Base-by-base conservation (phyloP, 305 asterid species). In the Plantago coronopus region DNA sequence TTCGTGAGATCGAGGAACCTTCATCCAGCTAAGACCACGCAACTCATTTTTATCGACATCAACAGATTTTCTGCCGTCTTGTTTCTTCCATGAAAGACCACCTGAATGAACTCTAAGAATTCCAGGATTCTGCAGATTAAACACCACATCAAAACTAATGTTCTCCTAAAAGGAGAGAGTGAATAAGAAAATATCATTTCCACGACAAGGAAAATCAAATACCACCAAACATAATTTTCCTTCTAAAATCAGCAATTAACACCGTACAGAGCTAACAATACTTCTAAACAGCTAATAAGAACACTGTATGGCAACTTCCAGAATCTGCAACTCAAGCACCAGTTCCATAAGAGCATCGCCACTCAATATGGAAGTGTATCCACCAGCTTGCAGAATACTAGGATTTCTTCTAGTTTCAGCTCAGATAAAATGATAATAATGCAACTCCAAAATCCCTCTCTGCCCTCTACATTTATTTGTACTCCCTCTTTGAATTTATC, bases 1-100 rank as follows among this genome's bases (percentile, higher is more conserved):
- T 75, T 94, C 96, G 74, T 94, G 82, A 53, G 85, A 72, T 59
- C 96, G 81, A 34, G 96, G 97, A 65, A 94, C 88, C 79, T 94
- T 94, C 96, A 90, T 87, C 96, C 97, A 90, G n/a, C 94, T 70
- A 49, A 94, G 86, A 59, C 85, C 76, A 62, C 82, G 72, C 64
- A 90, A 59, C 46, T 87, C 95, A 5, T 89, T 72, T 72, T 84
- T 94, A 66, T 94, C 97, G 59, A 90, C 95, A 68, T 94, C 96
- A 58, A 90, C 94, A 11, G 94, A 83, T 78, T 87, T 94, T 59
- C 95, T 97, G 58, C 97, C 99, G 3, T 96, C 96, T 71, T 74
- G 94, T 76, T 94, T 94, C 89, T 86, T 94, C 99, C 99, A 94
- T 72, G 76, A 50, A 65, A 94, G 61, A 49, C 99, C 99, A 48